Base-by-base conservation (phyloP, 805 yeast genomes). In the Candida ponderosae region DNA sequence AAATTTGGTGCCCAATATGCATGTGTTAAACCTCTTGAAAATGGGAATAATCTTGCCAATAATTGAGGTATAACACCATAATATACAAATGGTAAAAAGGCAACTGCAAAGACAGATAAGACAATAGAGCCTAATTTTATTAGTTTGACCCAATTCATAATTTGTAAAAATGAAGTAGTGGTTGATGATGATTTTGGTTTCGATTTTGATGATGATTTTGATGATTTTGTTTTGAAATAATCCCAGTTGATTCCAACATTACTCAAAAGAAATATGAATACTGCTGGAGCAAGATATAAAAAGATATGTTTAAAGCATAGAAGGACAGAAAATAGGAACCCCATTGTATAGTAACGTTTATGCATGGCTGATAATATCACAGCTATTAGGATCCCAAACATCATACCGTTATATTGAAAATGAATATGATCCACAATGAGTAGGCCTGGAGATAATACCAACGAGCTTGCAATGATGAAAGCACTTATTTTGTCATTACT, bases 1-100 rank as follows among this genome's bases (percentile, higher is more conserved):
- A 88, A 66, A 52, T 93, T 93, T 14, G 99, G 97, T 1, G 98
- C 97, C 97, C 98, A 93, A 62, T 93, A 93, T 0, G 97, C 96
- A 60, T 93, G 98, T 5, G 97, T 93, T 28, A 93, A 68, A 1
- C 97, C 97, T 55, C 97, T 70, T 35, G 94, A 81, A 55, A 90
- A 90, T 6, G 98, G 98, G 61, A 93, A 93, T 24, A 93, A 62
- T 33, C 98, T 68, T 5, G 63, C 53, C 8, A 86, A 34, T 15
- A 93, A 59, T 43, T 85, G 76, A 0, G 83, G 80, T 34, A 83
- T 50, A 26, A 78, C 83, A 2, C 68, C 66, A 47, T 74, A 65
- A 29, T 52, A 53, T 6, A 72, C 57, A 51, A 89, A 89, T 1
- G 97, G 97, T 1, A 69, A 81, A 64, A 89, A 86, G 9, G 95